phyloP scores from a whole-genome alignment of 1,139 yeast species.

The Schwanniomyces etchellsii region DNA sequence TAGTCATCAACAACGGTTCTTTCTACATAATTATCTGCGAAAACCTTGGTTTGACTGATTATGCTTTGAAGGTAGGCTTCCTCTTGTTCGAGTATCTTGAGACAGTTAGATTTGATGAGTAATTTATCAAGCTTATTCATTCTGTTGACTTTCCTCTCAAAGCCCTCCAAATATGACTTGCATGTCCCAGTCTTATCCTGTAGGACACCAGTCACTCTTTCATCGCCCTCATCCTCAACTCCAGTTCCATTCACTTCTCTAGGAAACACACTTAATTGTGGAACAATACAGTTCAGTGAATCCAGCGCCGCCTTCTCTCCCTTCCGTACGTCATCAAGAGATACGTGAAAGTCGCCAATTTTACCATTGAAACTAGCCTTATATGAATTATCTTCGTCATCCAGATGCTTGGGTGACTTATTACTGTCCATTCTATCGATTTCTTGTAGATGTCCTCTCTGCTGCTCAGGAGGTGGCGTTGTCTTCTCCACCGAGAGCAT shows the following conservation, averaged over 20 bases:
- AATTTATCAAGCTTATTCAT: conserved; percentile 25
- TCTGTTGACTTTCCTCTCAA: conserved; percentile 22
- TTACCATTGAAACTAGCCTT: neutral
- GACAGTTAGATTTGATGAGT: conserved; percentile 20
- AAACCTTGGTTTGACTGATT: conserved; percentile 20
- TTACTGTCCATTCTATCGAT: neutral
- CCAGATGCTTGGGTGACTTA: neutral
- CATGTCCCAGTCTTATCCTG: conserved; percentile 2
- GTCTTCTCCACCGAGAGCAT: conserved; percentile 30
- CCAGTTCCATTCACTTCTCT: neutral
- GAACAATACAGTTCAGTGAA: neutral
- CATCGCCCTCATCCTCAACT: neutral
- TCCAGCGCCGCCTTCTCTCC: neutral
- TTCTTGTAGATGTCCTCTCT: too few species aligned
- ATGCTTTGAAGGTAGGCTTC: conserved; percentile 19
- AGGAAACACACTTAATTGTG: neutral
- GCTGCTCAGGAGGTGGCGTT: conserved; percentile 8
- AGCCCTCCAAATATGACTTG: conserved; percentile 9
- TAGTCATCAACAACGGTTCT: conserved; percentile 33
- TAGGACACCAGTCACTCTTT: too few species aligned
- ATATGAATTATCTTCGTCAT: neutral
- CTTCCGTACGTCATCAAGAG: too few species aligned
- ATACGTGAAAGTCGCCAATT: neutral
- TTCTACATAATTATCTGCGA: conserved; percentile 30
- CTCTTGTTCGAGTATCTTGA: conserved; percentile 24